Conservation (phyloP, 305 asterid species). For the Fraxinus platypoda region DNA sequence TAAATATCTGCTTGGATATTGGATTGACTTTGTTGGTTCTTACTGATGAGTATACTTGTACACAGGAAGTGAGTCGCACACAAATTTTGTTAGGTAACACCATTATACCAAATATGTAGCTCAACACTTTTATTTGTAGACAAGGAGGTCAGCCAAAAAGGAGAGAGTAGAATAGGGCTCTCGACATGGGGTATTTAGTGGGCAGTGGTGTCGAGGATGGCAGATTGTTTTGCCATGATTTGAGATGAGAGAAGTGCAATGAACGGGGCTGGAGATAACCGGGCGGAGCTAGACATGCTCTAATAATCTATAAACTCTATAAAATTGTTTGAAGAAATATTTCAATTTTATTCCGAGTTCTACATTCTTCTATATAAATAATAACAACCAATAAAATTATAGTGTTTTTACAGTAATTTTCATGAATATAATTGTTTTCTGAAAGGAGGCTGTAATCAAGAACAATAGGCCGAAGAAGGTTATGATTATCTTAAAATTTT, state of each 20-base stretch:
- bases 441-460: background rate
- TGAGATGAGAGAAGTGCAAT: background rate
- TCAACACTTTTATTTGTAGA: background rate
- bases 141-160: background rate
- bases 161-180: background rate
- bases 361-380: too few relatives aligned
- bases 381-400: background rate
- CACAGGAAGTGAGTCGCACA: background rate
- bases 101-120: background rate
- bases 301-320: background rate
- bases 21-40: background rate
- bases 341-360: background rate
- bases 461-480: background rate
- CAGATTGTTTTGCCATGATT: background rate
- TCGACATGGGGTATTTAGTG: background rate
- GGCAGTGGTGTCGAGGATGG: background rate
- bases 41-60: background rate
- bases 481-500: background rate
- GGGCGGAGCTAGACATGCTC: background rate
- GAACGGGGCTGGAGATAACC: background rate
- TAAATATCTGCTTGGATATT: background rate
- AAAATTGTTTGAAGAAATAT: too few relatives aligned
- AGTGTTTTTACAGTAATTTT: background rate
- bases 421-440: background rate
- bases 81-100: background rate